Evolutionary conservation across 2,329 filamentous ascomycete genomes (phyloP), one percentile per base, ranked within the genome.

Genomic region (Fusarium fracticaudum): DNA sequence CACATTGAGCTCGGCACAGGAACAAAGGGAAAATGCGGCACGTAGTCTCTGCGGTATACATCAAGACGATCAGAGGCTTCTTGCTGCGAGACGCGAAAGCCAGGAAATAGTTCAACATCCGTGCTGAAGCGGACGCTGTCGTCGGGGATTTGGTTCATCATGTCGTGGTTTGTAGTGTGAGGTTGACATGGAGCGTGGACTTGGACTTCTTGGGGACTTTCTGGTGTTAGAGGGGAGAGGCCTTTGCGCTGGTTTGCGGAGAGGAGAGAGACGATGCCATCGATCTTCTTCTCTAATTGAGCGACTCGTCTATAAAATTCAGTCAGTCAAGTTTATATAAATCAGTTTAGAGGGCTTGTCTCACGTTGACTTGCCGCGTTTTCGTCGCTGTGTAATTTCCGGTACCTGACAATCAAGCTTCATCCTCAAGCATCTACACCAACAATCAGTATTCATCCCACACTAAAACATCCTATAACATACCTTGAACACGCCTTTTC

Each of bases 1-100:
- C 41, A 59, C 1, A 79, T 51, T 7, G 64, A 40, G 0, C 62
- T 45, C 0, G 78, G 64, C 4, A 86, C 64, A 3, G 82, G 79
- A 3, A 85, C 78, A 61, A 86, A 86, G 1, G 84, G 84, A 12
- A 81, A 85, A 41, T 79, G 76, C 0, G 81, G 81, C 18, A 78
- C 71, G 55, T 82, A 81, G 7, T 80, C 73, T 3, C 72, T 74
- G 7, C 79, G 79, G 66, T 85, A 86, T 5, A 79, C 70, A 10
- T 77, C 70, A 4, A 85, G 72, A 13, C 79, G 79, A 2, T 76
- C 69, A 7, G 79, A 69, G 12, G 83, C 84, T 38, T 85, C 79
- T 10, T 74, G 53, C 13, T 79, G 76, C 2, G 81, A 79, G 31
- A 85, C 61, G 18, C 75, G 70, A 35, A 85, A 79, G 6, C 80